Base-by-base conservation (phyloP, 129 eudicot genomes). In the Flaveria robusta region DNA sequence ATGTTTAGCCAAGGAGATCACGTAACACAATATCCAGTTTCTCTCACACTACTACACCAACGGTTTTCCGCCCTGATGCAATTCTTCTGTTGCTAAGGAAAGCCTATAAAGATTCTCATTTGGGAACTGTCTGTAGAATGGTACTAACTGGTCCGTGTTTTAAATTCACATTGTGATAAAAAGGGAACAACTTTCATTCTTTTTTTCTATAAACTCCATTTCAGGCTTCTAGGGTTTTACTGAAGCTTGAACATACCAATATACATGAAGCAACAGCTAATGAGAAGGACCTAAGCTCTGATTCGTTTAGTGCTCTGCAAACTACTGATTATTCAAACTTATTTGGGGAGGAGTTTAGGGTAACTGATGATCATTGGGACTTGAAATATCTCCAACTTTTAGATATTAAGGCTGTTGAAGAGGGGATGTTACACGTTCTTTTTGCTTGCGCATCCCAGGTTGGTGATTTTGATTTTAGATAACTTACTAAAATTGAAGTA, bases 401-500 rank as follows among this genome's bases (percentile, higher is more conserved):
- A 56, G 98, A 94, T 85, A 67, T 86, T 79, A 87, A 81, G 67
- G 84, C 90, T 13, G 91, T 88, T 27, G 98, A 93, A 84, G 98
- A 92, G 81, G 98, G 97, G 64, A 67, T 91, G 75, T 75, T 94
- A 69, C 98, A 94, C 52, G 86, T 94, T 77, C 92, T 94, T 39
- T 94, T 85, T 70, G 96, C 98, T 83, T 94, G 90, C 86, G 96
- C 96, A 46, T 88, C 96, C 39, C 91, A 88, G 93, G 98, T 94
- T 67, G 75, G 89, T 78, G 71, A 68, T 70, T n/a, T 18, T 73
- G 39, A 1, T 75, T 63, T n/a, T 39, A 10, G 15, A 41, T 18
- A 22, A 31, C 66, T 7, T 24, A 60, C n/a, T 31, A 2, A 51
- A 79, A 51, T n/a, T 20, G 41, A 56, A 58, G 24, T 59, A 59